Evolutionary conservation across 139 green algal species (phyloP).

Genomic region (Tetratostichococcus sp.): DNA sequence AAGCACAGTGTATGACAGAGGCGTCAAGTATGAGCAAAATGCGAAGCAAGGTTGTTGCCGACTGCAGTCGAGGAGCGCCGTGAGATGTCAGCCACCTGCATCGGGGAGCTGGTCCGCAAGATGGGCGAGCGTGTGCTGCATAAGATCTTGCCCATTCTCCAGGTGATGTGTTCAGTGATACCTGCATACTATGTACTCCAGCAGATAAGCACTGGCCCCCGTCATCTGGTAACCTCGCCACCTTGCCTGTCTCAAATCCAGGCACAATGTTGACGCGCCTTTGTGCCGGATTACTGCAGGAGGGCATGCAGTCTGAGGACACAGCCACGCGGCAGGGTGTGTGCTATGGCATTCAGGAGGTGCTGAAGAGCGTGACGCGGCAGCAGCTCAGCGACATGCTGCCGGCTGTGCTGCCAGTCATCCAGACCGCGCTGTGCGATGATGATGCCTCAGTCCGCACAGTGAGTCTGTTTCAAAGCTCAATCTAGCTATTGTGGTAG

Average conservation of each 20-base stretch:
- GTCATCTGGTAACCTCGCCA: too few relatives aligned
- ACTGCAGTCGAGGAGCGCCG: conserved; percentile 51
- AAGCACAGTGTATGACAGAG: too few relatives aligned
- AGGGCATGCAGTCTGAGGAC: conserved; percentile 9
- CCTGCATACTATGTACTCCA: too few relatives aligned
- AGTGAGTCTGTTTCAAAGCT: conserved; percentile 8
- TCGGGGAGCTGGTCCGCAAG: conserved; percentile 96
- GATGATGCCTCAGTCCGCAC: conserved; percentile 50
- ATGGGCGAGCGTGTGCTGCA: conserved; percentile 90
- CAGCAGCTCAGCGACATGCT: conserved; percentile 84
- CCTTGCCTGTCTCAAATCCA: too few relatives aligned
- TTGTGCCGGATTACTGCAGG: background rate
- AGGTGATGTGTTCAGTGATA: conserved; percentile 16
- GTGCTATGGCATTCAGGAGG: conserved; percentile 71
- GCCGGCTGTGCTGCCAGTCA: conserved; percentile 73
- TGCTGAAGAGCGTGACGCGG: conserved; percentile 74
- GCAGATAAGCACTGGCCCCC: too few relatives aligned
- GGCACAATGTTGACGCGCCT: background rate
- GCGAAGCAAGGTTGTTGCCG: too few relatives aligned
- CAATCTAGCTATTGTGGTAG: too few relatives aligned
- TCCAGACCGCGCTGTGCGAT: conserved; percentile 83
- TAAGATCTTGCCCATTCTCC: conserved; percentile 89
- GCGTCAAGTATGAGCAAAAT: too few relatives aligned
- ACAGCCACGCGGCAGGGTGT: conserved; percentile 50
- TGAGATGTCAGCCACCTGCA: conserved; percentile 66